phyloP scores from a whole-genome alignment of 2,329 filamentous ascomycete genomes.

The Knufia petricola region DNA sequence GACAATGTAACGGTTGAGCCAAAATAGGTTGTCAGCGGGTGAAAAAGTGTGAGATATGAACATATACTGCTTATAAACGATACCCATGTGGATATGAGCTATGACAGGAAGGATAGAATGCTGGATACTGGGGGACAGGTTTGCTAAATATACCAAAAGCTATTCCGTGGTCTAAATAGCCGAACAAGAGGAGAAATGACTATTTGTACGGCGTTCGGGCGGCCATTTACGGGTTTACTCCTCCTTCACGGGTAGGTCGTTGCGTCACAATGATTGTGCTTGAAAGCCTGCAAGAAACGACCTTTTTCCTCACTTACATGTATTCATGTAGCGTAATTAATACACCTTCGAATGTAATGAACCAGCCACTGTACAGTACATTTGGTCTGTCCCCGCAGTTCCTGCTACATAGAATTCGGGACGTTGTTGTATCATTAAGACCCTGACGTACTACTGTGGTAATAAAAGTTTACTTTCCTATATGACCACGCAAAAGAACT shows the following conservation, averaged over 20 bases:
- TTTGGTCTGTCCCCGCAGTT: no score
- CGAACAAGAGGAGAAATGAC: background rate
- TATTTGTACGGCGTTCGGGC: background rate
- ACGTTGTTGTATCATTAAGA: no score
- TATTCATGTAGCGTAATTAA: no score
- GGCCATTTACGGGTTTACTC: background rate
- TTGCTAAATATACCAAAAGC: background rate
- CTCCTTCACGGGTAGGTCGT: background rate
- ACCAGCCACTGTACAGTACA: no score
- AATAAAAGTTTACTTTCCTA: no score
- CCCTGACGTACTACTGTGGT: no score
- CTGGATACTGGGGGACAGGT: background rate
- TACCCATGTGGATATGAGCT: background rate
- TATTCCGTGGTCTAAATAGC: background rate
- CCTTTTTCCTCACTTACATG: no score
- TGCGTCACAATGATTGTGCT: background rate
- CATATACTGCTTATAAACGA: slow-evolving; percentile 1
- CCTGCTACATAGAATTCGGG: no score
- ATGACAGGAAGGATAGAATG: background rate
- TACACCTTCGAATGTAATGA: no score
- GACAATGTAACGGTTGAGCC: background rate
- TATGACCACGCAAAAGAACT: no score
- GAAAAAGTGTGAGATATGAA: background rate
- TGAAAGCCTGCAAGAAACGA: no score
- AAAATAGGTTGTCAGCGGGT: background rate